Evolutionary conservation across 176 grass and related monocot genomes (phyloP), one percentile per base, ranked within the genome.

Genomic region (Musa beccarii): DNA sequence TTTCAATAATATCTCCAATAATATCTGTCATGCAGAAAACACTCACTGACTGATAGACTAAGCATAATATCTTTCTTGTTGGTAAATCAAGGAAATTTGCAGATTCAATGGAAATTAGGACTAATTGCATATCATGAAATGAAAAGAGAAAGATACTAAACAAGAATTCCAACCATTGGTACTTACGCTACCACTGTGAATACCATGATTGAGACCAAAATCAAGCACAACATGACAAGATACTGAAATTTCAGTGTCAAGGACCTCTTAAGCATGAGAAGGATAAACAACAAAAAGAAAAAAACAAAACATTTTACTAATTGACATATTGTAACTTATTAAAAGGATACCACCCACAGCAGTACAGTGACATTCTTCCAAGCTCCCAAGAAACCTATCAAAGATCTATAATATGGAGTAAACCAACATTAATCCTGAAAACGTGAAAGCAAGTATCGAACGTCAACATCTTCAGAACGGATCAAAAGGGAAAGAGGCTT

Each of bases 181-280:
- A 89, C 95, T 94, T 91, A 99, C 90, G 90, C 90, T 53, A 99
- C 79, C 53, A 99, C 88, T 1, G 90, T 94, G 84, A 94, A 89
- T 61, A 87, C 84, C 95, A 99, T 90, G 75, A 98, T 98, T 69
- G 88, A 84, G 73, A 93, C 86, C 82, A 98, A 84, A 83, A 98
- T 83, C 49, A 91, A 49, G 73, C 87, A 94, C 19, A 98, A 73
- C 83, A 87, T 68, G 56, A 94, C 78, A 59, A 98, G 95, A 81
- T 94, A 94, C 95, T 98, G 82, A 62, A 79, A 82, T 79, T 86
- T 91, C 80, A 98, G 91, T 80, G 86, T 34, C 62, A 53, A 22
- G 79, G 68, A 77, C 80, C 75, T 81, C 50, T 11, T 61, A 19
- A n/a, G 4, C 52, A 70, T 66, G 68, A 51, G 1, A 8, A 43